A percentile compares a stretch with the other conserved stretches of the same genome.
phyloP scores from a whole-genome alignment of 2,329 filamentous ascomycete species.

The Cucurbitaria berberidis region DNA sequence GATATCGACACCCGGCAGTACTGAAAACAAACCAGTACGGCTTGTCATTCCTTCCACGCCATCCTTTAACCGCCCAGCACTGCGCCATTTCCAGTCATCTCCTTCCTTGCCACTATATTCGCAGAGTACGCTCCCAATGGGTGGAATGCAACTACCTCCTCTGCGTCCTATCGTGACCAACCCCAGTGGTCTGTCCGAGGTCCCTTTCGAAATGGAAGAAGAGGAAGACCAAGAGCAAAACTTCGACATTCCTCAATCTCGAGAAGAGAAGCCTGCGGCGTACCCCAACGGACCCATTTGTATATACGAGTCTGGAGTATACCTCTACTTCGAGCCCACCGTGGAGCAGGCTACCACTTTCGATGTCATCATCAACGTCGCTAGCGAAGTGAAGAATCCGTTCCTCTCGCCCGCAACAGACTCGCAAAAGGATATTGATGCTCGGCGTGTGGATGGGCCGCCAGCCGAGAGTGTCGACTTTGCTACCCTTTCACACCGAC shows the following conservation, averaged over 20 bases:
- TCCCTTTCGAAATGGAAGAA: constrained; percentile 76
- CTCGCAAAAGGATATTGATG: constrained; percentile 45
- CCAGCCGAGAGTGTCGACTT: constrained; percentile 47
- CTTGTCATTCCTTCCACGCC: constrained; percentile 65
- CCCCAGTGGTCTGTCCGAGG: constrained; percentile 56
- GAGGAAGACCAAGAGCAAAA: constrained; percentile 64
- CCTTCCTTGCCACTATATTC: constrained; percentile 65
- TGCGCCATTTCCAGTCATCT: constrained; percentile 68
- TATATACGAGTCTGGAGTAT: constrained; percentile 80
- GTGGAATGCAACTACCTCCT: constrained; percentile 60
- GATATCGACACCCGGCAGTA: constrained; percentile 68
- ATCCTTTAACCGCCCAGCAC: constrained; percentile 54
- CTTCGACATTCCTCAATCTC: constrained; percentile 63
- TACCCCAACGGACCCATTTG: constrained; percentile 83
- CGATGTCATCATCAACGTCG: constrained; percentile 85
- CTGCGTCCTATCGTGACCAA: constrained; percentile 42
- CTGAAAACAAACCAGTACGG: constrained; percentile 62
- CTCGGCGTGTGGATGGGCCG: constrained; percentile 43
- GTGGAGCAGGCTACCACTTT: constrained; percentile 78
- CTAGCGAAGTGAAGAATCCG: constrained; percentile 79
- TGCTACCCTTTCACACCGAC: constrained; percentile 35
- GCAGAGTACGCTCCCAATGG: constrained; percentile 55
- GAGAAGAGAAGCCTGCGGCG: constrained; percentile 74
- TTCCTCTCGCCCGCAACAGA: constrained; percentile 55
- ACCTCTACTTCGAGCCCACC: constrained; percentile 79